These are phyloP conservation scores for Fraxinus quadrangulata DNA, from an alignment of 257 asterid species.

Conservation along the genomic window DNA sequence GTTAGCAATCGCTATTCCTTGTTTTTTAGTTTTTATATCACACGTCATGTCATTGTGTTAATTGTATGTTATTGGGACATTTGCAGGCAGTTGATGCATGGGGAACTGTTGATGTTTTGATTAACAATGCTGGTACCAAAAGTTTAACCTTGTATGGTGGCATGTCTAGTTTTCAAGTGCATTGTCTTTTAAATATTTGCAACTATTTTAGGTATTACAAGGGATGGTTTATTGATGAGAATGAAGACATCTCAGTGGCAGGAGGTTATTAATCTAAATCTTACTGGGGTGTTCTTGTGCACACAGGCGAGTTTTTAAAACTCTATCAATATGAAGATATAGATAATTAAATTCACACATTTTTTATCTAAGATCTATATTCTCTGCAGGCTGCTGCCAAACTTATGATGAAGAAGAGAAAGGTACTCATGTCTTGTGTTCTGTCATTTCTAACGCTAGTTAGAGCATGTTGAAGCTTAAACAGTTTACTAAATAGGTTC, in stretches of 20 bases:
- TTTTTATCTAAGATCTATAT: constrained; percentile 28
- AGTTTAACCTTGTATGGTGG: constrained; percentile 23
- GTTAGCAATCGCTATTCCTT: constrained; percentile 41
- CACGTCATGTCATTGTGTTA: constrained; percentile 19
- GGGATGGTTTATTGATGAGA: constrained; percentile 94
- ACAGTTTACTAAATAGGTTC: background rate
- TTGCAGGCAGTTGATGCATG: constrained; percentile 88
- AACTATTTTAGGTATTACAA: constrained; percentile 71
- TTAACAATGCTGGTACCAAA: constrained; percentile 85
- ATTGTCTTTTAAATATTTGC: constrained; percentile 8
- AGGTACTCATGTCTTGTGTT: constrained; percentile 46
- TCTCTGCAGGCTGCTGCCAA: constrained; percentile 88
- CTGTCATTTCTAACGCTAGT: background rate
- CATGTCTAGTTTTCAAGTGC: background rate
- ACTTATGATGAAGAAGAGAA: constrained; percentile 94
- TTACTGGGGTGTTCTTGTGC: constrained; percentile 90
- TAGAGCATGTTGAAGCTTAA: background rate
- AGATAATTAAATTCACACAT: constrained; percentile 13
- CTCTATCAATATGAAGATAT: constrained; percentile 6
- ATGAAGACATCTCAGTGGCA: constrained; percentile 93
- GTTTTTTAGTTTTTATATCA: constrained; percentile 13
- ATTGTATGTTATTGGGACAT: constrained; percentile 31
- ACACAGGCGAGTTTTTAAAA: constrained; percentile 60
- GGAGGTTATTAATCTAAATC: constrained; percentile 93
- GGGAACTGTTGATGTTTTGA: constrained; percentile 86